Evolutionary conservation across 257 asterid species (phyloP), one percentile per base, ranked within the genome.

Genomic region (Salvia miltiorrhiza): DNA sequence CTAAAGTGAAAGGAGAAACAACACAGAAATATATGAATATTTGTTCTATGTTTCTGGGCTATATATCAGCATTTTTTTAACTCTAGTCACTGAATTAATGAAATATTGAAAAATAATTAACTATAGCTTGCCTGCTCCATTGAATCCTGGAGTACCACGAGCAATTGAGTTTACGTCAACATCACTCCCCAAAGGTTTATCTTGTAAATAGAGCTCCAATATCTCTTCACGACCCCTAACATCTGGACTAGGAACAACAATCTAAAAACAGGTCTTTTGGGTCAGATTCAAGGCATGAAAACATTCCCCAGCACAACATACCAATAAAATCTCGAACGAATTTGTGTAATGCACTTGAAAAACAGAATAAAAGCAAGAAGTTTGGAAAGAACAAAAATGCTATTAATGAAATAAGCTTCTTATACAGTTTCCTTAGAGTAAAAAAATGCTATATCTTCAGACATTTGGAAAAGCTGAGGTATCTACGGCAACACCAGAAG

Each of bases 131-230:
- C 98, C 98, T 88, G 98, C 98, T 50, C 98, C 98, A 67, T 90
- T 93, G 82, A 93, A 93, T 73, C 97, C 96, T 57, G 97, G 97
- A 71, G 99, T 93, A 70, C 97, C 99, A 57, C 99, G 97, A 49
- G 99, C 99, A 77, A 93, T 90, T 61, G 91, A 81, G 69, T 84
- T 89, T 69, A 91, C 81, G 83, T 93, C 89, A 58, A 93, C 97
- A 81, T 93, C 96, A 69, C 70, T 79, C 63, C 85, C 82, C 81
- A 90, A 74, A 71, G 99, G 96, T 73, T 93, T 93, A 80, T 93
- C 96, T 81, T 82, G 93, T 77, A 93, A 79, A 79, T 90, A 93
- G 33, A 90, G 96, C 82, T 90, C 96, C 86, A 89, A 69, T 76
- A 91, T 93, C 57, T 93, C 97, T 75, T 88, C 90, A 62, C 97